phyloP scores from a whole-genome alignment of 495 filamentous ascomycete species.

The Letharia columbiana region DNA sequence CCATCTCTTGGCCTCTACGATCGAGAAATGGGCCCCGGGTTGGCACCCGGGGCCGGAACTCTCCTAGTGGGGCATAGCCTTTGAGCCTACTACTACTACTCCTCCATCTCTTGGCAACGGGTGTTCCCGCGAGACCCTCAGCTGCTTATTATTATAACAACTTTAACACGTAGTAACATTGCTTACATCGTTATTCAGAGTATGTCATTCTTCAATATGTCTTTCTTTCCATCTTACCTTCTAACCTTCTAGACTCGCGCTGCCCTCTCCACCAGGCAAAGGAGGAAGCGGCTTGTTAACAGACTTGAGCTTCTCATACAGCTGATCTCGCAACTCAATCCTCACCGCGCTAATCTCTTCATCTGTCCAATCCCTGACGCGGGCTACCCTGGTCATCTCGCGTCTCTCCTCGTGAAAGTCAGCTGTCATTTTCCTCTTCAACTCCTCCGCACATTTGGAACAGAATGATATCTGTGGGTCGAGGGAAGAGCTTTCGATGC shows the following conservation, averaged over 20 bases:
- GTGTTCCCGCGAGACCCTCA: too few relatives aligned
- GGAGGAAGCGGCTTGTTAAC: slow-evolving; percentile 7
- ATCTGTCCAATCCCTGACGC: slow-evolving; percentile 2
- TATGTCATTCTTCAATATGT: not conserved
- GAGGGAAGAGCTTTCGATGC: not conserved
- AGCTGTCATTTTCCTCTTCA: not conserved
- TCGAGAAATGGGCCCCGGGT: too few relatives aligned
- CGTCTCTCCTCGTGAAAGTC: slow-evolving; percentile 14
- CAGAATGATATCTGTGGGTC: not conserved
- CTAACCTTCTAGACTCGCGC: too few relatives aligned
- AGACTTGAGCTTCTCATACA: slow-evolving; percentile 10
- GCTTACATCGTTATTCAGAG: too few relatives aligned
- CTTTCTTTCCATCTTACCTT: not conserved
- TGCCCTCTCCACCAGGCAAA: not conserved
- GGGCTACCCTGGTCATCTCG: not conserved
- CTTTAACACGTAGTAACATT: too few relatives aligned
- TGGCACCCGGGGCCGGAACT: too few relatives aligned
- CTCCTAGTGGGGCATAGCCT: too few relatives aligned
- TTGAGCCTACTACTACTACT: too few relatives aligned
- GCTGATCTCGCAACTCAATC: not conserved
- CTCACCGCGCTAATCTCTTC: slow-evolving; percentile 9
- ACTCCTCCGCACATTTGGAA: not conserved
- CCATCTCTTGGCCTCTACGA: too few relatives aligned
- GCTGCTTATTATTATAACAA: too few relatives aligned
- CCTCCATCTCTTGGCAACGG: too few relatives aligned